These are phyloP conservation scores for Candida vartiovaarae DNA, from an alignment of 805 yeast genomes.

Conservation along the genomic window DNA sequence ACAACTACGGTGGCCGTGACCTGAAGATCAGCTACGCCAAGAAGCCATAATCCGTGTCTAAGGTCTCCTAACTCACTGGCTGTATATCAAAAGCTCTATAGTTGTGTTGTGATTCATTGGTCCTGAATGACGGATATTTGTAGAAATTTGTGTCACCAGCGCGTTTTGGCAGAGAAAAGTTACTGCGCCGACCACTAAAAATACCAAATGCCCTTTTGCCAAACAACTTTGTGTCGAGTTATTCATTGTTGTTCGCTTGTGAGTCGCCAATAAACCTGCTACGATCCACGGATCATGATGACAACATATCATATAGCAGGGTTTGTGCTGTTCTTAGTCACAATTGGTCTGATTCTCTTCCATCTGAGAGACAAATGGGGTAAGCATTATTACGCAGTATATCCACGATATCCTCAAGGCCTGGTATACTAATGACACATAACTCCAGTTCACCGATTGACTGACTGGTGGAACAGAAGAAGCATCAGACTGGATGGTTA, in stretches of 20 bases:
- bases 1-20: constrained; percentile 78
- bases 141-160: no score
- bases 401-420: not conserved
- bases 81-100: no score
- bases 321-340: not conserved
- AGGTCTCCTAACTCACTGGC: no score
- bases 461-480: constrained; percentile 19
- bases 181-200: no score
- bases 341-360: not conserved
- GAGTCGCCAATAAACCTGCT: no score
- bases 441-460: constrained; percentile 12
- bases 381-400: constrained; percentile 2
- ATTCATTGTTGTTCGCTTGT: no score
- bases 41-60: constrained; percentile 4
- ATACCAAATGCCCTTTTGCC: no score
- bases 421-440: not conserved
- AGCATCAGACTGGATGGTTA: constrained; percentile 22
- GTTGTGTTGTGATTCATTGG: no score
- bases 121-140: no score
- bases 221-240: no score
- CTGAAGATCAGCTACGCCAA: constrained; percentile 61
- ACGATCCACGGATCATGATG: not conserved
- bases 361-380: constrained; percentile 15
- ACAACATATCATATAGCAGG: not conserved
- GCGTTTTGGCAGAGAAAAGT: no score